Conservation (phyloP, 2,329 filamentous ascomycete genomes). For the Dothideomycetidae sp. region DNA sequence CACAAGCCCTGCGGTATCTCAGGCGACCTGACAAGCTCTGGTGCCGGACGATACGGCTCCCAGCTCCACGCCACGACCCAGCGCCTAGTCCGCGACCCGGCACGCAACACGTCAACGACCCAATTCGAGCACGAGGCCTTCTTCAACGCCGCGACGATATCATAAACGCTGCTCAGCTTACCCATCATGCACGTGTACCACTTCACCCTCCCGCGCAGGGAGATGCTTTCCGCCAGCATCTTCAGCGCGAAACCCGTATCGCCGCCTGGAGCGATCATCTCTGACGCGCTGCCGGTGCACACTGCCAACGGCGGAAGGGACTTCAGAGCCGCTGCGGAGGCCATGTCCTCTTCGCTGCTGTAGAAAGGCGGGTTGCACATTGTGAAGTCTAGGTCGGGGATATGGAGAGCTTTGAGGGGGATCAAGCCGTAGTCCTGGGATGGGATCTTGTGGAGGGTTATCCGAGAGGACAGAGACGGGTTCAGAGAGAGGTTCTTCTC, state of each 20-base stretch:
- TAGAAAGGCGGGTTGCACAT: constrained; percentile 98
- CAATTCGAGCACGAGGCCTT: constrained; percentile 55
- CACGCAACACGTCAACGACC: constrained; percentile 65
- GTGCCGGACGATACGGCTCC: constrained; percentile 46
- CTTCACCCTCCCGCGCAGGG: constrained; percentile 45
- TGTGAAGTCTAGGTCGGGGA: constrained; percentile 57
- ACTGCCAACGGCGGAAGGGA: constrained; percentile 53
- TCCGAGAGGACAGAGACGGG: constrained; percentile 41
- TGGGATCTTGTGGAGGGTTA: constrained; percentile 50
- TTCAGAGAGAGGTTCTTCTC: constrained; percentile 54
- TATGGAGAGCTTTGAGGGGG: constrained; percentile 41
- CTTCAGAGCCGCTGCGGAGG: constrained; percentile 50
- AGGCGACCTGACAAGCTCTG: constrained; percentile 4
- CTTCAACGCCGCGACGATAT: constrained; percentile 46
- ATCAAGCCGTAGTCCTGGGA: constrained; percentile 43
- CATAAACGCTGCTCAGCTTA: constrained; percentile 52
- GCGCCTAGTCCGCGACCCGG: constrained; percentile 62
- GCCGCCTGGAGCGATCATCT: constrained; percentile 68
- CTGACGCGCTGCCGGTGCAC: constrained; percentile 60
- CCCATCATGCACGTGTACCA: constrained; percentile 94
- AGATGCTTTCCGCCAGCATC: constrained; percentile 56
- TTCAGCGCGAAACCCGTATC: constrained; percentile 60
- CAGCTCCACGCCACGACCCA: constrained; percentile 92
- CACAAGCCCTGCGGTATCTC: constrained; percentile 3
- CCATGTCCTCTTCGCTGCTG: constrained; percentile 54